Conservation (phyloP, 1,139 yeast genomes). For the Pichiaceae sp. region DNA sequence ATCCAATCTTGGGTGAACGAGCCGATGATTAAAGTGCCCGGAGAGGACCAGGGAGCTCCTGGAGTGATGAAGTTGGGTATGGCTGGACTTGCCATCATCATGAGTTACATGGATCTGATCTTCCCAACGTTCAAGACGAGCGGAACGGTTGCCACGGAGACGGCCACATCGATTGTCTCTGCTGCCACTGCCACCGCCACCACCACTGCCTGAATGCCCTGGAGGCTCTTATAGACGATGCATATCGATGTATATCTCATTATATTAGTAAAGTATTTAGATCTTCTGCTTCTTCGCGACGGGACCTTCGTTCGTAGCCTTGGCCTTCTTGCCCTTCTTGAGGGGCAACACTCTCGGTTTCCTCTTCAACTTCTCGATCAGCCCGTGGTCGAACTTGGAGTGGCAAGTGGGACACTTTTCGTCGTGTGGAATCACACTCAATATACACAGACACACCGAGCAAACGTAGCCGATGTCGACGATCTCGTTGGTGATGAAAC, state of each 20-base stretch:
- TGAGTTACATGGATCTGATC: constrained; percentile 23
- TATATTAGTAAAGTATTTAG: not conserved
- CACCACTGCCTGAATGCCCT: constrained; percentile 2
- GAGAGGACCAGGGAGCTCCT: constrained; percentile 18
- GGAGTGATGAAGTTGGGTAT: constrained; percentile 20
- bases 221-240: not conserved
- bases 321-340: constrained; percentile 17
- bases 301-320: too few relatives aligned
- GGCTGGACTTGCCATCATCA: constrained; percentile 19
- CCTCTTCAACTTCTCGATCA: constrained; percentile 44
- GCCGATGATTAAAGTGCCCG: constrained; percentile 21
- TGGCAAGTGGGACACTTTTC: constrained; percentile 62
- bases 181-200: constrained; percentile 7
- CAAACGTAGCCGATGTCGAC: constrained; percentile 94
- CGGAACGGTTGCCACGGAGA: constrained; percentile 5
- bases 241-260: not conserved
- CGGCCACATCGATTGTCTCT: constrained; percentile 5
- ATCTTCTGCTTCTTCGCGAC: not conserved
- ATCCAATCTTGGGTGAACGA: constrained; percentile 37
- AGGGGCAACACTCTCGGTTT: constrained; percentile 35
- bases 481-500: constrained; percentile 80
- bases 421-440: constrained; percentile 42
- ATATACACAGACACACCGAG: constrained; percentile 83
- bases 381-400: constrained; percentile 50
- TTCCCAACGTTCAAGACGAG: constrained; percentile 17